A percentile compares a stretch with the other conserved stretches of the same genome.
Evolutionary conservation across 1,139 yeast genomes (phyloP).

Genomic region (Chernovozyma aurita): DNA sequence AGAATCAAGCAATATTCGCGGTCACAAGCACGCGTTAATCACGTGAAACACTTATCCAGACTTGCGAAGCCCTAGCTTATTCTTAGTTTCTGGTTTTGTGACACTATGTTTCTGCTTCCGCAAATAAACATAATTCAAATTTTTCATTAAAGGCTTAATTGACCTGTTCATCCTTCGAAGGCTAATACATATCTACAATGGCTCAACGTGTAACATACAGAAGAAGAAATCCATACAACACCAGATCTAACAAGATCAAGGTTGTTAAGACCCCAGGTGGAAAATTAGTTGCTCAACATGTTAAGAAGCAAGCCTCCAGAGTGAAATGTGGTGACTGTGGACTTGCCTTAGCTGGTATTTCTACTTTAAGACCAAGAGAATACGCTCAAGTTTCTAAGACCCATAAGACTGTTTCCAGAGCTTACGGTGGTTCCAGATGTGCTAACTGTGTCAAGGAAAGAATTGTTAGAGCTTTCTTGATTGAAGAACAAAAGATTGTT

Average conservation of each 20-base stretch:
- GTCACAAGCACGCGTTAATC: conserved; percentile 4
- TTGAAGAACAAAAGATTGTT: conserved; percentile 99
- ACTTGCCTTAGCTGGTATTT: conserved; percentile 82
- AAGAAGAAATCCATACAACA: conserved; percentile 35
- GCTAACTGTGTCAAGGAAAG: conserved; percentile 98
- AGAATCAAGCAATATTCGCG: no score
- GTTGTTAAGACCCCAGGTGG: conserved; percentile 99
- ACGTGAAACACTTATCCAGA: conserved; percentile 12
- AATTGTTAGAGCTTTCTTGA: conserved; percentile 98
- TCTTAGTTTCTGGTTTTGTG: conserved; percentile 2
- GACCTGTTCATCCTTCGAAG: not conserved
- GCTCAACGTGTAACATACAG: conserved; percentile 53
- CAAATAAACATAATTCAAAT: no score
- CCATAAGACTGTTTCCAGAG: conserved; percentile 97
- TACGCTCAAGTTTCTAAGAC: conserved; percentile 93
- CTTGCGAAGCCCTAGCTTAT: conserved; percentile 14
- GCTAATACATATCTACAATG: conserved; percentile 16
- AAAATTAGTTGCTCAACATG: conserved; percentile 93
- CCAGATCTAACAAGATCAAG: conserved; percentile 8
- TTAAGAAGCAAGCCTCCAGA: conserved; percentile 91
- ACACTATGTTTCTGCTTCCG: not conserved
- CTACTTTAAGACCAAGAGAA: conserved; percentile 96
- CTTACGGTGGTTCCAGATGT: conserved; percentile 99
- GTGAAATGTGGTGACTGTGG: conserved; percentile 99
- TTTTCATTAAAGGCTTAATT: conserved; percentile 1